Conservation (phyloP, 441 rosid genomes). For the Bruguiera hainesii region DNA sequence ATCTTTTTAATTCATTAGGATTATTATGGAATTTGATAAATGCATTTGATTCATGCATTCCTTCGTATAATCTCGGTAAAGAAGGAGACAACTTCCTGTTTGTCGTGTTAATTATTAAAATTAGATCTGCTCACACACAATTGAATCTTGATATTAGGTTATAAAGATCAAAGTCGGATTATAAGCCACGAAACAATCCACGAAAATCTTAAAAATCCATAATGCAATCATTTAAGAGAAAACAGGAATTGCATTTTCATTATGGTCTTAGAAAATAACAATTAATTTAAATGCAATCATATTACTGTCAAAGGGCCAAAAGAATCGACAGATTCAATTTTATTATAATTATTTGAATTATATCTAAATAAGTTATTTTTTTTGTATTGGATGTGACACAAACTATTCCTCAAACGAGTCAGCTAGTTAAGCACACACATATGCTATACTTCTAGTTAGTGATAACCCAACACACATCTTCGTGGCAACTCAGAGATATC, state of each 20-base stretch:
- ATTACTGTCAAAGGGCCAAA: not conserved
- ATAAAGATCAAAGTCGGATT: too few species aligned
- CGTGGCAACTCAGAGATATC: not conserved
- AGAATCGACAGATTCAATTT: not conserved
- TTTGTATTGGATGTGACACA: constrained; percentile 5
- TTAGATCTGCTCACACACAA: too few species aligned
- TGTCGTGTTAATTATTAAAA: too few species aligned
- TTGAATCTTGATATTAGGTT: too few species aligned
- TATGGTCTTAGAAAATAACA: not conserved
- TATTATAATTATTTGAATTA: constrained; percentile 11
- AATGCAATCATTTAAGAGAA: not conserved
- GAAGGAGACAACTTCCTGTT: too few species aligned
- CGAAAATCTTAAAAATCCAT: too few species aligned
- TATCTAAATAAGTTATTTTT: not conserved
- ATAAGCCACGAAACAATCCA: too few species aligned
- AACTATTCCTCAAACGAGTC: constrained; percentile 2
- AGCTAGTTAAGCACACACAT: constrained; percentile 4
- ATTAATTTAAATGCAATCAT: not conserved
- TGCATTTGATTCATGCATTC: too few species aligned
- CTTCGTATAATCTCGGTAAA: too few species aligned
- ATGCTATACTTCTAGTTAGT: constrained; percentile 9
- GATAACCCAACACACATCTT: not conserved
- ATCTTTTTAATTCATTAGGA: too few species aligned
- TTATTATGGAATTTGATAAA: too few species aligned
- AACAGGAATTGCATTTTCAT: not conserved